Conservation (phyloP, 177 flowering plant species). For the Vitis hybrid region DNA sequence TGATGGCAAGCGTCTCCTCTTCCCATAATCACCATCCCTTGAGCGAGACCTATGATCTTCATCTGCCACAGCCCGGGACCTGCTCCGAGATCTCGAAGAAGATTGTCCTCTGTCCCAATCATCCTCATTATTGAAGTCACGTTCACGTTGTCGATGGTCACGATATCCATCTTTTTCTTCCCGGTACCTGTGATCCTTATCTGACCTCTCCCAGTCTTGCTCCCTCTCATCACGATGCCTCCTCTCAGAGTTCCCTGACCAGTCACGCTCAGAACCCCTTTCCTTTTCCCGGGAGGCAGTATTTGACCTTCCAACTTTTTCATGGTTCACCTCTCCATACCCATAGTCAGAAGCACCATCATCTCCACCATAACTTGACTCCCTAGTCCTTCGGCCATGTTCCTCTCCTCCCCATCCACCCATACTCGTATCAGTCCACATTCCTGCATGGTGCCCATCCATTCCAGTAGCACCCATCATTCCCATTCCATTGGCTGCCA, state of each 20-base stretch:
- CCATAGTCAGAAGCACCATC: slow-evolving; percentile 68
- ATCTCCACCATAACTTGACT: slow-evolving; percentile 67
- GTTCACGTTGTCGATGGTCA: slow-evolving; percentile 70
- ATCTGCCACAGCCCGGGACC: slow-evolving; percentile 54
- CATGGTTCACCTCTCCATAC: slow-evolving; percentile 57
- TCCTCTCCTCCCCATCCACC: slow-evolving; percentile 63
- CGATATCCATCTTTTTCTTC: slow-evolving; percentile 73
- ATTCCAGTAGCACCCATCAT: slow-evolving; percentile 63
- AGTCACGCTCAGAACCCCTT: slow-evolving; percentile 57
- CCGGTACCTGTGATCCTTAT: slow-evolving; percentile 52
- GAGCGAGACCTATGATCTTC: slow-evolving; percentile 73
- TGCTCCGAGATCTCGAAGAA: slow-evolving; percentile 71
- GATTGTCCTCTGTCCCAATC: slow-evolving; percentile 77
- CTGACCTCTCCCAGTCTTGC: slow-evolving; percentile 53
- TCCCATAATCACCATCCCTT: slow-evolving; percentile 82
- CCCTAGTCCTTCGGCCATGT: slow-evolving; percentile 50
- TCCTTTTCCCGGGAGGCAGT: slow-evolving; percentile 62
- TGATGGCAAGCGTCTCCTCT: slow-evolving; percentile 72
- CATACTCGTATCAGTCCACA: slow-evolving; percentile 67
- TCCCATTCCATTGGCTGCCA: slow-evolving; percentile 64
- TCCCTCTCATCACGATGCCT: slow-evolving; percentile 68
- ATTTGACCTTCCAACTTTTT: slow-evolving; percentile 53
- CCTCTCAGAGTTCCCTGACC: slow-evolving; percentile 64
- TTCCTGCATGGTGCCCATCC: slow-evolving; percentile 58
- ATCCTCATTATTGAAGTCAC: slow-evolving; percentile 61